Base-by-base conservation (phyloP, 2,329 filamentous ascomycete species). In the Exophiala sp. region DNA sequence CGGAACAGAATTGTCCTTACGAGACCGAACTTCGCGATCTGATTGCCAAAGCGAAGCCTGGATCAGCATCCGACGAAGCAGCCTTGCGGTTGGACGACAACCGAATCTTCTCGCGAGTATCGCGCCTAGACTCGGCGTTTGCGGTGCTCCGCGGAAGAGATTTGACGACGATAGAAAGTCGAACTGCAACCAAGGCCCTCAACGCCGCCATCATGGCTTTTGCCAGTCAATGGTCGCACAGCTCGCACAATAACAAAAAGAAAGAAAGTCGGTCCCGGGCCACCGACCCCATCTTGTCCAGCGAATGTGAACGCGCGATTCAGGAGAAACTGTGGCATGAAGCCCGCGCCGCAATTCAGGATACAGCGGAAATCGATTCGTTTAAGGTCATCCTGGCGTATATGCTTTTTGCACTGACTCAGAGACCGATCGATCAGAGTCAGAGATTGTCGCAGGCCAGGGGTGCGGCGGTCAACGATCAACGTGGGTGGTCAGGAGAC, bases 381-480 rank as follows among this genome's bases (percentile, higher is more conserved):
- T 73, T 73, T 52, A 65, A 70, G 2, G 63, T 73, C 9, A 67
- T 69, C 2, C 68, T 73, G 23, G 71, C 71, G 21, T 68, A 72
- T 37, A 69, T 73, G 18, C 67, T 73, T 4, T 73, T 73, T 50
- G 69, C 70, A n/a, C 57, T 73, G 40, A 71, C 69, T 0, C 70
- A 73, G 53, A 64, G 65, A 45, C 70, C 70, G 4, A 50, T 66
- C 9, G 61, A 68, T 27, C 22, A 37, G 11, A 41, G 18, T n/a
- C 27, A 1, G 7, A 24, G 43, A 32, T 40, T 8, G 35, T 29
- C 18, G 11, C 34, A 40, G 29, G 8, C 46, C 10, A 5, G 6
- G 24, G 24, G 10, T 27, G 24, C 24, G 24, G 24, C 10, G 24
- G 24, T 27, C n/a, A n/a, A n/a, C n/a, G n/a, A n/a, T n/a, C n/a